Percentiles rank a stretch among this genome's conserved stretches.
phyloP scores from a whole-genome alignment of 305 asterid genomes.

The Caryopteris hybrid region DNA sequence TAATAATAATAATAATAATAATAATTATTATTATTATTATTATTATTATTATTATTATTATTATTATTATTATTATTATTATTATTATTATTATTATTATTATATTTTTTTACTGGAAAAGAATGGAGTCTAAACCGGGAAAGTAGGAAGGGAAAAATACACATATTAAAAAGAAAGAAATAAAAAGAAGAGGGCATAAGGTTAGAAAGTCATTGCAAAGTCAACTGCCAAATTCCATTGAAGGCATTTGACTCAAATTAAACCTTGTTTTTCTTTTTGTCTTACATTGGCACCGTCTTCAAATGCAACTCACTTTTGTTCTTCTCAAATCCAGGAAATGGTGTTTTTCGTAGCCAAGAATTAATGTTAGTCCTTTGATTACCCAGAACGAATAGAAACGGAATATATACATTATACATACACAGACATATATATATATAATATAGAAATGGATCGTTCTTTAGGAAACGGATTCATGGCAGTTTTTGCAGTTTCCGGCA shows the following conservation, averaged over 20 bases:
- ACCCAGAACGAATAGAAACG: too few relatives aligned
- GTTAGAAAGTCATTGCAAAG: background rate
- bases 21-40: too few relatives aligned
- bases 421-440: too few relatives aligned
- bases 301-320: slow-evolving; percentile 33
- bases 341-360: slow-evolving; percentile 20
- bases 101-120: too few relatives aligned
- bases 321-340: slow-evolving; percentile 28
- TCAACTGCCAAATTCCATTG: slow-evolving; percentile 18
- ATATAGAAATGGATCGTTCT: slow-evolving; percentile 50
- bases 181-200: background rate
- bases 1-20: too few relatives aligned
- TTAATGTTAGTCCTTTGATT: background rate
- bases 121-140: background rate
- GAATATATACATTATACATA: too few relatives aligned
- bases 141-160: background rate
- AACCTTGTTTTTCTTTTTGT: too few relatives aligned
- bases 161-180: background rate
- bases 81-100: too few relatives aligned
- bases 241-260: slow-evolving; percentile 18
- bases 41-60: too few relatives aligned
- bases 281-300: too few relatives aligned
- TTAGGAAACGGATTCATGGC: slow-evolving; percentile 60
- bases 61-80: too few relatives aligned
- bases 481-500: slow-evolving; percentile 84